Base-by-base conservation (phyloP, 805 yeast species). In the Wickerhamomyces rabaulensis region DNA sequence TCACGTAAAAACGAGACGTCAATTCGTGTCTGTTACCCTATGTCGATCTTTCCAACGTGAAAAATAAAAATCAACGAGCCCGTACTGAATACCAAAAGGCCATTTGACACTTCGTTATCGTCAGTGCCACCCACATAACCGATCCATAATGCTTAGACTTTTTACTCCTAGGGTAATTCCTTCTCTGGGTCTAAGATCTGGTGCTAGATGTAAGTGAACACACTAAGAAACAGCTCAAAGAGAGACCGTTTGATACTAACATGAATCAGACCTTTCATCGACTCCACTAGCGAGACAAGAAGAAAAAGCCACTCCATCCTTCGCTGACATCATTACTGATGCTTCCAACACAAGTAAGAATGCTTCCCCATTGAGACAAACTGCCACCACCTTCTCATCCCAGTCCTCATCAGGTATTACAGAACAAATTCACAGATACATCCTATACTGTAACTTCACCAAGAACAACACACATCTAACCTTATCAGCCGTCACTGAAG, bases 401-500 rank as follows among this genome's bases (percentile, higher is more conserved):
- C 9, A 44, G 3, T 39, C 55, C 16, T 5, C 41, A 16, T 22
- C 52, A 13, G 46, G 41, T 21, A 45, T 51, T 27, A 46, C 59
- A 23, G 65, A 64, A 42, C 47, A 51, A 54, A 67, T 64, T 21
- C 82, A 84, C 23, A 80, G 81, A 58, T 84, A 89, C 70, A 80
- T 86, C 44, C 64, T 92, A 46, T 87, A 87, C 66, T 88, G 89
- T 49, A 69, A 73, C 26, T 91, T 90, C 68, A 79, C 84, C 46
- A 82, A 81, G 61, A 92, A 91, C 70, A 91, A 91, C 71, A 86
- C 96, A 2, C 80, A 82, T 57, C 69, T 87, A 50, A 84, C 97
- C 10, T 74, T 88, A 44, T 78, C 86, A 15, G 83, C 86, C 4
- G 85, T 81, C 16, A 77, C 76, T 33, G 86, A 82, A 61, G 92